Evolutionary conservation across 2,329 filamentous ascomycete genomes (phyloP).

Genomic region (Zalaria obscura): DNA sequence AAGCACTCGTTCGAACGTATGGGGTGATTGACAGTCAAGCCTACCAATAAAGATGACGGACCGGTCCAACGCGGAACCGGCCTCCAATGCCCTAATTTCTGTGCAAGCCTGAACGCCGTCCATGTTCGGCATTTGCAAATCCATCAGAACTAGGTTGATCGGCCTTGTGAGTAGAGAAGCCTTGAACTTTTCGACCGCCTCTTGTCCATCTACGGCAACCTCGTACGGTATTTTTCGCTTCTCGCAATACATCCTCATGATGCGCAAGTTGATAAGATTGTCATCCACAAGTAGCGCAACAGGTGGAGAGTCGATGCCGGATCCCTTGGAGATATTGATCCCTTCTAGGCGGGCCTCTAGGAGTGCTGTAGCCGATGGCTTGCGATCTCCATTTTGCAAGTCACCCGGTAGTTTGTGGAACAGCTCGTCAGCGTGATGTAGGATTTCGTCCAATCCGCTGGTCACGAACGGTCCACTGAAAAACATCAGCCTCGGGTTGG

Average conservation of each 20-base stretch:
- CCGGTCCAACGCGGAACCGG: conserved; percentile 16
- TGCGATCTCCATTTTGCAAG: background rate
- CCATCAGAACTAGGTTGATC: conserved; percentile 29
- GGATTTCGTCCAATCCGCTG: conserved; percentile 8
- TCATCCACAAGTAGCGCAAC: conserved; percentile 32
- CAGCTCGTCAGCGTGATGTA: conserved; percentile 4
- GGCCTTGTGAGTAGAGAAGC: conserved; percentile 13
- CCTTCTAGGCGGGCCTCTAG: background rate
- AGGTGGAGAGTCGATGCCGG: conserved; percentile 6
- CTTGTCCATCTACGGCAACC: conserved; percentile 28
- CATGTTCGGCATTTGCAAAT: conserved; percentile 30
- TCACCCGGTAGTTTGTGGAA: background rate
- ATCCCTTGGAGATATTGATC: background rate
- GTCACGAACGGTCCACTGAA: conserved; percentile 16
- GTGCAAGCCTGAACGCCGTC: conserved; percentile 26
- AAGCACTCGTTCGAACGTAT: no score
- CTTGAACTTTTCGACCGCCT: conserved; percentile 27
- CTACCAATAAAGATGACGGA: conserved; percentile 20
- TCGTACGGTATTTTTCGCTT: conserved; percentile 27
- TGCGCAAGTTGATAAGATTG: conserved; percentile 34
- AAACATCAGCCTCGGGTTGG: conserved; percentile 12
- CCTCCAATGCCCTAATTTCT: conserved; percentile 24
- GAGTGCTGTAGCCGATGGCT: background rate
- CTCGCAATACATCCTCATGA: conserved; percentile 33
- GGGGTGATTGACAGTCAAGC: background rate